Conservation (phyloP, 2,329 filamentous ascomycete genomes). For the Paecilomyces sp. region DNA sequence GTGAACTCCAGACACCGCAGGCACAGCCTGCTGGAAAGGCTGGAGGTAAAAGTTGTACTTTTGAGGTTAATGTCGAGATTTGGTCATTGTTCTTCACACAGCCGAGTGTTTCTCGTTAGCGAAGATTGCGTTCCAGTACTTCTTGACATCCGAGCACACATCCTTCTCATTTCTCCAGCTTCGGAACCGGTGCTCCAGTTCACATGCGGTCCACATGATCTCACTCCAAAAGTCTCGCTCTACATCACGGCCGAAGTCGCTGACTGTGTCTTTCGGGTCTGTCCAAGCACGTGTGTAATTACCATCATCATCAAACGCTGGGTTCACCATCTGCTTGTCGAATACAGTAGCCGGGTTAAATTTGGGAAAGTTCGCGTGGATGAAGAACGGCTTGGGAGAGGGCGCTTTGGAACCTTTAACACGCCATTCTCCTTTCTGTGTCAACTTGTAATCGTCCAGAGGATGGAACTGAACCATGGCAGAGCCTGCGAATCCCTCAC, state of each 20-base stretch:
- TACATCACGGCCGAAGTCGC: conserved; percentile 26
- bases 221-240: conserved; percentile 33
- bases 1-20: not conserved
- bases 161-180: conserved; percentile 24
- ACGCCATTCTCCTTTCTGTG: conserved; percentile 16
- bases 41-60: not conserved
- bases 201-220: conserved; percentile 31
- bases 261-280: conserved; percentile 19
- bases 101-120: not conserved
- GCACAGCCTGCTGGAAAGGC: not conserved
- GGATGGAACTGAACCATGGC: conserved; percentile 34
- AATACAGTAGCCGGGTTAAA: conserved; percentile 33
- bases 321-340: conserved; percentile 19
- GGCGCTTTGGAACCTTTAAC: conserved; percentile 21
- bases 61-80: not conserved
- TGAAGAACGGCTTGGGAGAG: conserved; percentile 28
- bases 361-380: conserved; percentile 35
- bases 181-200: conserved; percentile 24
- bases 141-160: conserved; percentile 24
- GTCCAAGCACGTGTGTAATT: conserved; percentile 27
- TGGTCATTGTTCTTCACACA: not conserved
- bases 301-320: conserved; percentile 22
- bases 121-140: conserved; percentile 31
- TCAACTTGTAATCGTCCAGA: conserved; percentile 22
- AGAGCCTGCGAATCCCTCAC: conserved; percentile 25